Percentiles rank a stretch among this genome's conserved stretches.
phyloP scores from a whole-genome alignment of 257 asterid genomes.

The Nicotiana obtusifolia region DNA sequence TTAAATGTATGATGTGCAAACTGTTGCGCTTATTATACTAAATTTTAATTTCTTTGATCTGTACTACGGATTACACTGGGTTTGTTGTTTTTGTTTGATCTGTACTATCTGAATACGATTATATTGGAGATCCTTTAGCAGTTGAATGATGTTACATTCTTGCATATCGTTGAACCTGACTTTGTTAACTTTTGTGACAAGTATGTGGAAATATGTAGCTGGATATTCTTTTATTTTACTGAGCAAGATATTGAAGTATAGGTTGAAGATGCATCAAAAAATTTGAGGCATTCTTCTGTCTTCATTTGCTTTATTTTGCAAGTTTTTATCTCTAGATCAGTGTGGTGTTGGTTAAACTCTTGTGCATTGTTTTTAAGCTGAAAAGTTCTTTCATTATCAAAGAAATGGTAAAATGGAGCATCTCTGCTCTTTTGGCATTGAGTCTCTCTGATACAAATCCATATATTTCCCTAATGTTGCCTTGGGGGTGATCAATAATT shows the following conservation, averaged over 20 bases:
- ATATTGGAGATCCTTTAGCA: neutral
- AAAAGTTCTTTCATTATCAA: neutral
- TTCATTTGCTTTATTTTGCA: neutral
- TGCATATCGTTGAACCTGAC: neutral
- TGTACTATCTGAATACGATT: neutral
- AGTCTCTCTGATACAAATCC: neutral
- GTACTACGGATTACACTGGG: neutral
- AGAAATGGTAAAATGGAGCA: constrained; percentile 4
- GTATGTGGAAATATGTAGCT: neutral
- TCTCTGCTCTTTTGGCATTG: neutral
- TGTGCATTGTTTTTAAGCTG: neutral
- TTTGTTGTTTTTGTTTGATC: neutral
- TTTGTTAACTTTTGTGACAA: neutral
- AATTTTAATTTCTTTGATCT: constrained; percentile 1
- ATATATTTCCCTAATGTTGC: neutral
- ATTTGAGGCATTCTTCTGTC: neutral
- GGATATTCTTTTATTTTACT: neutral
- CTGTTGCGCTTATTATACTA: neutral
- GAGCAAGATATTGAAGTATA: neutral
- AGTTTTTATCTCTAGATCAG: neutral
- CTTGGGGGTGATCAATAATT: neutral
- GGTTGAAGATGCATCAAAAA: neutral
- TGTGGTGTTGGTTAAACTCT: neutral
- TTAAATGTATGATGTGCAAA: constrained; percentile 52
- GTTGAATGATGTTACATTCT: neutral